Conservation (phyloP, 495 filamentous ascomycete species). For the Tuber borchii region DNA sequence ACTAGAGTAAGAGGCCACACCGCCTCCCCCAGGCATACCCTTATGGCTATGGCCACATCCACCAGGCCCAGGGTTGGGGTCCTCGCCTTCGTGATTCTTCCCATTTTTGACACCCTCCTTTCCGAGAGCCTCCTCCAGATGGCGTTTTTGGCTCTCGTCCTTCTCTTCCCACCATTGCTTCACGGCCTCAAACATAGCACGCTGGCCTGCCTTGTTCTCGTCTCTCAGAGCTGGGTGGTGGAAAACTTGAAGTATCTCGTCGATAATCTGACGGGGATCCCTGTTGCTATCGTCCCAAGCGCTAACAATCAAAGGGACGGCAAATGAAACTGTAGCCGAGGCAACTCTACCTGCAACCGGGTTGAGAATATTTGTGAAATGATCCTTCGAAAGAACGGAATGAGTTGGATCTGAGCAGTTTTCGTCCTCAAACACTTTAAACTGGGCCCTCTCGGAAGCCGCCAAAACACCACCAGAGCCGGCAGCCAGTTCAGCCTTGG, state of each 20-base stretch:
- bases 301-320: conserved; percentile 73
- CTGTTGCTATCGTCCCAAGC: conserved; percentile 69
- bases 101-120: conserved; percentile 66
- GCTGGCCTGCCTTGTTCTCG: conserved; percentile 65
- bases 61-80: conserved; percentile 34
- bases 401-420: conserved; percentile 71
- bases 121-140: conserved; percentile 64
- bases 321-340: conserved; percentile 67
- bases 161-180: conserved; percentile 71
- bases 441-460: conserved; percentile 69
- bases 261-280: conserved; percentile 61
- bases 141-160: conserved; percentile 52
- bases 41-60: conserved; percentile 31
- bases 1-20: neutral
- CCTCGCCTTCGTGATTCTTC: conserved; percentile 63
- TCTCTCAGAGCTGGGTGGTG: conserved; percentile 74
- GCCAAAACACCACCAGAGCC: conserved; percentile 77
- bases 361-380: conserved; percentile 80
- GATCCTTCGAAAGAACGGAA: conserved; percentile 87
- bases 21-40: conserved; percentile 7
- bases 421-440: conserved; percentile 74
- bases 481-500: conserved; percentile 74
- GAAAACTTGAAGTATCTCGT: conserved; percentile 69
- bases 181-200: conserved; percentile 71
- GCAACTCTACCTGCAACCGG: conserved; percentile 76